phyloP scores from a whole-genome alignment of 23 red algal species.

The Gracilariopsis chorda region DNA sequence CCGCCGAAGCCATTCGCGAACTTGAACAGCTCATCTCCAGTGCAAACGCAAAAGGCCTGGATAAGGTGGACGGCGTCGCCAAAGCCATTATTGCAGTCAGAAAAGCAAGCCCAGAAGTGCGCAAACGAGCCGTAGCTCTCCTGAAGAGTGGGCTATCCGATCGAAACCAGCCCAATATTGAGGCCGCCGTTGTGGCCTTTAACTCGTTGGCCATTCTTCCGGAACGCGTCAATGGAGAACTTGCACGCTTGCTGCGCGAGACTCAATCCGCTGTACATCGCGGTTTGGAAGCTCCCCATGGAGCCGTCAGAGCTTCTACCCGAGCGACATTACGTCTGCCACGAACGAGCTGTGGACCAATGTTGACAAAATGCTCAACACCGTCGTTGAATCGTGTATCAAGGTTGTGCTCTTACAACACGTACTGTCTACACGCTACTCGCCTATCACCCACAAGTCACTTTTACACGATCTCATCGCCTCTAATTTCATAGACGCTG shows the following conservation, averaged over 20 bases:
- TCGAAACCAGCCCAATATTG: constrained; percentile 38
- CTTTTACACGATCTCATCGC: constrained; percentile 53
- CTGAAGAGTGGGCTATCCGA: constrained; percentile 45
- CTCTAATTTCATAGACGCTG: constrained; percentile 58
- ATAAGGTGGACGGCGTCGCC: constrained; percentile 52
- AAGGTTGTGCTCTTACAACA: constrained; percentile 67
- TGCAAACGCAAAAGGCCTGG: background rate
- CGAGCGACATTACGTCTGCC: background rate
- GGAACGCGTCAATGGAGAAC: constrained; percentile 42
- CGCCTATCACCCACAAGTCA: constrained; percentile 33
- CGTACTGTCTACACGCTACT: constrained; percentile 44
- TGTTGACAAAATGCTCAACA: constrained; percentile 52
- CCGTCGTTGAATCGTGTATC: constrained; percentile 38
- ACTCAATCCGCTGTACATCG: constrained; percentile 45
- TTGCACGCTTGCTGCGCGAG: constrained; percentile 50
- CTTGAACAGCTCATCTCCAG: constrained; percentile 57
- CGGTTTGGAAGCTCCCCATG: constrained; percentile 46
- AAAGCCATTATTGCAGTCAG: constrained; percentile 66
- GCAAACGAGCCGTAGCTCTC: constrained; percentile 32
- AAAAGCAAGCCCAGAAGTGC: constrained; percentile 35
- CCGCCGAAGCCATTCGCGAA: constrained; percentile 56
- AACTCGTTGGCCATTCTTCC: constrained; percentile 42
- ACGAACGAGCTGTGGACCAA: constrained; percentile 51
- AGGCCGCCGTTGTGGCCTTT: constrained; percentile 40
- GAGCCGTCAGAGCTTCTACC: background rate